Evolutionary conservation across 495 filamentous ascomycete species (phyloP).

Genomic region (Xylaria nigripes): DNA sequence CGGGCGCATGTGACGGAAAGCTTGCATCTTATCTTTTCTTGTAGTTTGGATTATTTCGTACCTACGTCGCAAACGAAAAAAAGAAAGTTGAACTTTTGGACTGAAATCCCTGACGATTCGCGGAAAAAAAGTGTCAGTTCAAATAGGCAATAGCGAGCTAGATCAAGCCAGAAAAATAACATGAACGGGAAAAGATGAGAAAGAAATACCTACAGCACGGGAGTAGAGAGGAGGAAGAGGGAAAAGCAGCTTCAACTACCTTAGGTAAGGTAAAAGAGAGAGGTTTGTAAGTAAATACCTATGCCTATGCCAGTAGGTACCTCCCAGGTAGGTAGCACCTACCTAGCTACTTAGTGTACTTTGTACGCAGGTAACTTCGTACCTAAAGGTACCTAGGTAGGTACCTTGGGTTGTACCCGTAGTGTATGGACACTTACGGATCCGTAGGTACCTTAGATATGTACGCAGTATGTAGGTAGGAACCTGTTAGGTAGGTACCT

Average conservation of each 20-base stretch:
- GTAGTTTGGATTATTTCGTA: constrained; percentile 12
- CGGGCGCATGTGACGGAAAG: constrained; percentile 41
- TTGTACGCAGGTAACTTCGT: too few species aligned
- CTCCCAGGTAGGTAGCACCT: too few species aligned
- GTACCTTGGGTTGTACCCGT: too few species aligned
- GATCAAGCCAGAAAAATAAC: not conserved
- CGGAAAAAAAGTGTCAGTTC: not conserved
- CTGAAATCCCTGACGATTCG: not conserved
- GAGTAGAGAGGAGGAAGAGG: not conserved
- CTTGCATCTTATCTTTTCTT: constrained; percentile 36
- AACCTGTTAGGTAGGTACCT: too few species aligned
- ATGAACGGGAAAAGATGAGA: not conserved
- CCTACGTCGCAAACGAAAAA: not conserved
- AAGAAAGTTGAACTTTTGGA: not conserved
- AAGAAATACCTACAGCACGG: not conserved
- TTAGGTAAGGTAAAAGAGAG: too few species aligned
- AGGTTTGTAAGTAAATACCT: too few species aligned
- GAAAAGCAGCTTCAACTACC: not conserved
- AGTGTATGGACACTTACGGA: too few species aligned
- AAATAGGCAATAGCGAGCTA: not conserved
- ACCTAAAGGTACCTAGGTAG: too few species aligned
- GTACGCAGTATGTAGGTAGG: too few species aligned
- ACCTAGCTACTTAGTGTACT: too few species aligned
- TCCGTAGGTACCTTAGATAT: too few species aligned
- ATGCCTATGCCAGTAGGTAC: too few species aligned